Evolutionary conservation across 345 rosid species (phyloP).

Genomic region (Heritiera fomes): DNA sequence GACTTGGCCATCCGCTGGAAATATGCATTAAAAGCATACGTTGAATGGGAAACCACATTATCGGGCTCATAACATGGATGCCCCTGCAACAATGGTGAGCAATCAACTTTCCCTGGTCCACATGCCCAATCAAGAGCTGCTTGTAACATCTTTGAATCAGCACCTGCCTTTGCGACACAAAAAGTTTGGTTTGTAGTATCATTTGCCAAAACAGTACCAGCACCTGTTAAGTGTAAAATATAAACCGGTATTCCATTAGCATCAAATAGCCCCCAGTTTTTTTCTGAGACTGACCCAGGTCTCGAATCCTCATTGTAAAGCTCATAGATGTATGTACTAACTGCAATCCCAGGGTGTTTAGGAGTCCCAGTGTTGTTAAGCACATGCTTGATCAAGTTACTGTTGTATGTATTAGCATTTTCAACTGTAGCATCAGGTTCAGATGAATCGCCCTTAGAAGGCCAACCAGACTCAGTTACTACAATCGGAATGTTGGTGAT

Average conservation of each 20-base stretch:
- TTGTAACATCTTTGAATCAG: constrained; percentile 88
- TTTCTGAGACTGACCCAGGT: constrained; percentile 69
- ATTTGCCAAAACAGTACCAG: constrained; percentile 77
- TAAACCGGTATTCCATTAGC: constrained; percentile 68
- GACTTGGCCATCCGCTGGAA: constrained; percentile 76
- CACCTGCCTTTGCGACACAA: constrained; percentile 74
- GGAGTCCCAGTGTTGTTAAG: constrained; percentile 92
- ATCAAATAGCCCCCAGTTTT: constrained; percentile 94
- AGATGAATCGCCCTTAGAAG: constrained; percentile 78
- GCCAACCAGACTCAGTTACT: constrained; percentile 95
- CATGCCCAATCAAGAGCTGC: constrained; percentile 99
- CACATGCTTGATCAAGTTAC: constrained; percentile 88
- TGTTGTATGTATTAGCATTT: constrained; percentile 90
- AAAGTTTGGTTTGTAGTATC: constrained; percentile 95
- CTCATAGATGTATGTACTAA: constrained; percentile 87
- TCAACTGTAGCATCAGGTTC: constrained; percentile 80
- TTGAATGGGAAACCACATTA: constrained; percentile 69
- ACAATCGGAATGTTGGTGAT: constrained; percentile 78
- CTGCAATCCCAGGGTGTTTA: constrained; percentile 71
- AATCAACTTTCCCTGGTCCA: constrained; percentile 96
- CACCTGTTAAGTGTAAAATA: constrained; percentile 72
- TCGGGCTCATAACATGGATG: constrained; percentile 84
- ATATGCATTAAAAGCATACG: constrained; percentile 89
- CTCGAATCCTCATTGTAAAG: constrained; percentile 90
- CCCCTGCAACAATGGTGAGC: constrained; percentile 76